Conservation (phyloP, 306 rosid genomes). For the Inga leiocalycina region DNA sequence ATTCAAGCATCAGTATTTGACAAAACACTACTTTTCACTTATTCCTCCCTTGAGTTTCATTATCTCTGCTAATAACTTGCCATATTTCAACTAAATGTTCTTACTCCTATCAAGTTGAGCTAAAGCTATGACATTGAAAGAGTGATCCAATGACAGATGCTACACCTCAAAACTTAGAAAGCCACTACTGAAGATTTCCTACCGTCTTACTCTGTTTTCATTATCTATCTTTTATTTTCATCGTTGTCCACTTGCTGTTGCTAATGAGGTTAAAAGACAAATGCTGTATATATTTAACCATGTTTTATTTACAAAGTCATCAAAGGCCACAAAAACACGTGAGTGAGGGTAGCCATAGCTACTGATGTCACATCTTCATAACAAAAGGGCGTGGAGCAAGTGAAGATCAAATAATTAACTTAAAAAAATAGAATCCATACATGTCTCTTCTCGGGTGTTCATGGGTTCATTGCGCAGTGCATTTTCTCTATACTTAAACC, state of each 20-base stretch:
- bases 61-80: conserved; percentile 1
- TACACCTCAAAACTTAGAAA: conserved; percentile 5
- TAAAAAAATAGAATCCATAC: conserved; percentile 51
- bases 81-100: neutral
- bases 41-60: conserved; percentile 3
- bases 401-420: neutral
- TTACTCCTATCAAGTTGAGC: neutral
- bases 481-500: conserved; percentile 96
- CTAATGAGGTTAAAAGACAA: neutral
- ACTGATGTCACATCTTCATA: neutral
- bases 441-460: conserved; percentile 88
- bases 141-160: neutral
- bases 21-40: neutral
- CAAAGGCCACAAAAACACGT: neutral
- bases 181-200: neutral
- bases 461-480: conserved; percentile 83
- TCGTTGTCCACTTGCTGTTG: neutral
- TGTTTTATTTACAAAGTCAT: neutral
- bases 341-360: neutral
- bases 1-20: neutral
- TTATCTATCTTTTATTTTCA: neutral
- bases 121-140: neutral
- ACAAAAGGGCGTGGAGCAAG: neutral
- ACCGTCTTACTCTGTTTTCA: conserved; percentile 10
- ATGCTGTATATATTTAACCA: neutral